Base-by-base conservation (phyloP, 2,329 filamentous ascomycete genomes). In the Biscogniauxia marginata region DNA sequence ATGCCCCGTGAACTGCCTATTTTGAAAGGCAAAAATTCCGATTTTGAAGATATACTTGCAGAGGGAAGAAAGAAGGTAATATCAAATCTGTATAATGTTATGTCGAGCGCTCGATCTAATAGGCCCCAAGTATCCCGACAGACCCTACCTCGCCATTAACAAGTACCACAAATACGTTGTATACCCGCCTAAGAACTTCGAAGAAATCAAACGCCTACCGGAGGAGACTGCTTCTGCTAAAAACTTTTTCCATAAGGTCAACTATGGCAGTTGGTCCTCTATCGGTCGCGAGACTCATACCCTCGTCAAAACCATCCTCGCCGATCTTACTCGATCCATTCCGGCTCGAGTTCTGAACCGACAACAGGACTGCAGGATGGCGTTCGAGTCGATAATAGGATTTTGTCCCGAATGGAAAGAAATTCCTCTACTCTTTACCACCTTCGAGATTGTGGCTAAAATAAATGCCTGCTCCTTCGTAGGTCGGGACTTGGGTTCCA, bases 191-290 rank as follows among this genome's bases (percentile, higher is more conserved):
- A 11, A 19, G 9, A 49, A 16, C 7, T 60, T 55, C 16, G 56
- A 60, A 30, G 58, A 60, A 46, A 23, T 60, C 8, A 60, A 60
- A 23, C 55, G 53, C 22, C 43, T 58, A 7, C 56, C 58, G 2
- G 49, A 53, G 39, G 16, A 47, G 4, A 60, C 24, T 0, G 58
- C 56, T 0, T 60, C 58, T 3, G 53, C 50, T 7, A 55, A 44
- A 22, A 21, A 22, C n/a, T 60, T 55, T 39, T 55, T 58, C 22
- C 30, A 53, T 18, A 22, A 45, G 1, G 47, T 49, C 13, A 48
- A 51, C 24, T 59, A 53, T 43, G 53, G 54, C 6, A 24, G 47
- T 43, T 57, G 55, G 54, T 53, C 34, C 7, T 46, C 46, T 13
- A 47, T 59, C 19, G 54, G 57, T 13, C 46, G 44, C 8, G 57